phyloP scores from a whole-genome alignment of 1,284 basidiomycete genomes.

The Cryptococcus hybrid region DNA sequence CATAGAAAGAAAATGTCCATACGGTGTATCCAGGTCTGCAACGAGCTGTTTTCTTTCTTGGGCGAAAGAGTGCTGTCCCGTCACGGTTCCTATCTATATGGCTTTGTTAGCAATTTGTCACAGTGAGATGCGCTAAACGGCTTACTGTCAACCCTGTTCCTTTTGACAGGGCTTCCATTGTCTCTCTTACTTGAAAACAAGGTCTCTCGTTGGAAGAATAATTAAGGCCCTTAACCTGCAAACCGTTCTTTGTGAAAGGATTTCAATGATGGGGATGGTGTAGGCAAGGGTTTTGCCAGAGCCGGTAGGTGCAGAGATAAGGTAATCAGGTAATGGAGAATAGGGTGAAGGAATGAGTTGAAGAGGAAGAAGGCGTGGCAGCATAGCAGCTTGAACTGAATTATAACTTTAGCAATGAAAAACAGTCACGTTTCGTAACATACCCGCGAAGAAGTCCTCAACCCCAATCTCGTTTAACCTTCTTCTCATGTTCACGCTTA shows the following conservation, averaged over 20 bases:
- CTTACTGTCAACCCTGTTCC: constrained; percentile 81
- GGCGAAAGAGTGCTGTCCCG: constrained; percentile 48
- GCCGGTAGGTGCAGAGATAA: constrained; percentile 96
- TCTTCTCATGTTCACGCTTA: constrained; percentile 63
- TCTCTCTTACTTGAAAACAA: constrained; percentile 90
- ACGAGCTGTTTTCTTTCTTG: constrained; percentile 48
- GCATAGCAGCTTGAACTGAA: constrained; percentile 47
- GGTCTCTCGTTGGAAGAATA: constrained; percentile 89
- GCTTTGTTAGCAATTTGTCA: not conserved
- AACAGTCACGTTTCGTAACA: constrained; percentile 26
- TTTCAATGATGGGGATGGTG: constrained; percentile 87
- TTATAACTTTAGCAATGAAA: constrained; percentile 8
- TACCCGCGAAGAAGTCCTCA: constrained; percentile 80
- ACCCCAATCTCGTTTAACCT: constrained; percentile 73
- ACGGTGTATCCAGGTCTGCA: constrained; percentile 29
- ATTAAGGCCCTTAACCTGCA: constrained; percentile 87
- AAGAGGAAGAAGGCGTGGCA: constrained; percentile 38
- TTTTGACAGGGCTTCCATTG: constrained; percentile 78
- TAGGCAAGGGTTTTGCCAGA: constrained; percentile 97
- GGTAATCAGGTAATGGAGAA: constrained; percentile 72
- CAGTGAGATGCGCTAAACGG: not conserved
- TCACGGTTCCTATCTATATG: constrained; percentile 46
- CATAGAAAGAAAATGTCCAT: constrained; percentile 3
- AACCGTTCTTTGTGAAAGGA: constrained; percentile 68
- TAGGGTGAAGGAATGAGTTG: constrained; percentile 64